Evolutionary conservation across 108 stramenopile genomes (phyloP).

Genomic region (Cylindrotheca closterium): DNA sequence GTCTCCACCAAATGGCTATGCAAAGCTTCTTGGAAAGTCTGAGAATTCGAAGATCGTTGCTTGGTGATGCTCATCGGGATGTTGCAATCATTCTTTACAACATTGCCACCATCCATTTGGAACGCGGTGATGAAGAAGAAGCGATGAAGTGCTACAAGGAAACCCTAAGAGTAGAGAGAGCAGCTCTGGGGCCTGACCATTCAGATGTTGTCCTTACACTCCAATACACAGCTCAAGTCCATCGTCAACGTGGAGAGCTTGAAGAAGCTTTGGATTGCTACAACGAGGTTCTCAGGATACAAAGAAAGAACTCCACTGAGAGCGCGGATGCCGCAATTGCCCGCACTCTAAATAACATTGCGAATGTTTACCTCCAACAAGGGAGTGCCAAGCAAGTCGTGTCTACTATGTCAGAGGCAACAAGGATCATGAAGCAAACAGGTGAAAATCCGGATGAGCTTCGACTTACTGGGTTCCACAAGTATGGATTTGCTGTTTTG

Average conservation of each 20-base stretch:
- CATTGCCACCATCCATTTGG: constrained; percentile 59
- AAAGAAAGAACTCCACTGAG: constrained; percentile 11
- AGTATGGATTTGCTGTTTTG: constrained; percentile 46
- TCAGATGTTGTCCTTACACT: constrained; percentile 45
- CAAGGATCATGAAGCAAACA: constrained; percentile 38
- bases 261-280: constrained; percentile 33
- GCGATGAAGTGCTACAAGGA: constrained; percentile 59
- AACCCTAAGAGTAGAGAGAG: constrained; percentile 54
- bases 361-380: constrained; percentile 54
- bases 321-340: constrained; percentile 26
- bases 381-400: constrained; percentile 44
- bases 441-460: constrained; percentile 51
- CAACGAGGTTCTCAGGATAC: constrained; percentile 35
- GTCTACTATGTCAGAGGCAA: constrained; percentile 40
- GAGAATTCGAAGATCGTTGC: constrained; percentile 35
- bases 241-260: constrained; percentile 40
- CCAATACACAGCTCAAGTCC: constrained; percentile 37
- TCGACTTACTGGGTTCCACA: constrained; percentile 41
- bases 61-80: constrained; percentile 52
- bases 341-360: constrained; percentile 52
- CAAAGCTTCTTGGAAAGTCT: constrained; percentile 55
- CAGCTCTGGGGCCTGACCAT: constrained; percentile 42
- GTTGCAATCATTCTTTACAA: constrained; percentile 68
- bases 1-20: constrained; percentile 48
- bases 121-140: constrained; percentile 55